These are phyloP conservation scores for Hsuehochloa calcarea DNA, from an alignment of 176 grass and related monocot genomes.

Conservation along the genomic window DNA sequence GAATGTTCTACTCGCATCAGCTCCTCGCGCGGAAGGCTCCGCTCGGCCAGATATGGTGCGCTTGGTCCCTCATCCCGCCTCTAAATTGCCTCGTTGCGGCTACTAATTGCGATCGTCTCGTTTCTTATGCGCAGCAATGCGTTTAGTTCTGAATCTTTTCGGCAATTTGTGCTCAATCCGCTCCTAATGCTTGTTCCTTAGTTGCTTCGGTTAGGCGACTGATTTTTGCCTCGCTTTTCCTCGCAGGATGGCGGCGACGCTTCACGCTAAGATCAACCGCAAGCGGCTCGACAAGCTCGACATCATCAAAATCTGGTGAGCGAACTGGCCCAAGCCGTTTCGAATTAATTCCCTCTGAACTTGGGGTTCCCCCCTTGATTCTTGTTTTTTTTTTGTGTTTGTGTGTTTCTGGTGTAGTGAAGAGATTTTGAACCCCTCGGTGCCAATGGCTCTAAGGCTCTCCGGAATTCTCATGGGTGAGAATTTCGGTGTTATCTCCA, in stretches of 20 bases:
- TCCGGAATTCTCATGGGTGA: conserved; percentile 95
- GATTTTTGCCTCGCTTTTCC: background rate
- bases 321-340: background rate
- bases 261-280: conserved; percentile 80
- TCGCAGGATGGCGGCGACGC: conserved; percentile 88
- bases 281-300: conserved; percentile 91
- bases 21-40: conserved; percentile 82
- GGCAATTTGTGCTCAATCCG: background rate
- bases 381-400: background rate
- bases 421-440: conserved; percentile 88
- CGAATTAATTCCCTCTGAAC: background rate
- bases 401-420: conserved; percentile 43
- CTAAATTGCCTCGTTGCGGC: background rate
- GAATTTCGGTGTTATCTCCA: background rate
- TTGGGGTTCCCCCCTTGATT: background rate
- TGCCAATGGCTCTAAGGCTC: conserved; percentile 92
- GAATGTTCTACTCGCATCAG: conserved; percentile 97
- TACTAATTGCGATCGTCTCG: background rate
- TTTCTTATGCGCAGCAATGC: background rate
- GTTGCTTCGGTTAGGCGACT: background rate
- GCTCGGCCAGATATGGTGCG: conserved; percentile 92
- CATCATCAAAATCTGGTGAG: conserved; percentile 93
- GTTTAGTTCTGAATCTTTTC: background rate
- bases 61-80: background rate
- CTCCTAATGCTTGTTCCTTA: background rate